These are phyloP conservation scores for Dothistroma pini DNA, from an alignment of 2,329 filamentous ascomycete species.

Conservation along the genomic window DNA sequence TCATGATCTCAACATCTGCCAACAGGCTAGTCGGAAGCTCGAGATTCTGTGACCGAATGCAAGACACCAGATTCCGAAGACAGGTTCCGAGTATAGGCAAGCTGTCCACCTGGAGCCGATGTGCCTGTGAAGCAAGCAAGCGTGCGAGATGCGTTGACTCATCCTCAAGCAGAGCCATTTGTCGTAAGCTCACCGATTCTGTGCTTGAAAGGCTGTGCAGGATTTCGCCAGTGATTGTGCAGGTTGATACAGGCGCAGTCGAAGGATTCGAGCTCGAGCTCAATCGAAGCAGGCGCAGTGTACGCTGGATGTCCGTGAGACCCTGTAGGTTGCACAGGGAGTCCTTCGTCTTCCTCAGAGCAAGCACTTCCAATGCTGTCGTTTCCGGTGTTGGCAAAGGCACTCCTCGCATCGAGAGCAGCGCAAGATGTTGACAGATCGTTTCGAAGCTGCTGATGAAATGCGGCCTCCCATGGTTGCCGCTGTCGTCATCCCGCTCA, in stretches of 20 bases:
- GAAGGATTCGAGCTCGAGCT: not conserved
- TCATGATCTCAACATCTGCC: not conserved
- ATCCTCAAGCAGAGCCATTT: conserved; percentile 40
- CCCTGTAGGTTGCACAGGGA: not conserved
- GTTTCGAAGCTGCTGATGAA: conserved; percentile 47
- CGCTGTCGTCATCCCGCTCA: conserved; percentile 10
- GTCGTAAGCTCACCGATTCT: conserved; percentile 36
- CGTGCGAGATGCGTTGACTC: conserved; percentile 40
- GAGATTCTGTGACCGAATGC: not conserved
- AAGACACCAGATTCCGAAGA: conserved; percentile 23
- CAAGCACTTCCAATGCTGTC: conserved; percentile 18
- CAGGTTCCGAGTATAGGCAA: conserved; percentile 28
- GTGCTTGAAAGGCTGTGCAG: conserved; percentile 3
- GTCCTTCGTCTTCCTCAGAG: conserved; percentile 9
- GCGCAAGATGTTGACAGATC: conserved; percentile 39
- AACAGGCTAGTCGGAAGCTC: not conserved
- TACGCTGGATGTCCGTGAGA: not conserved
- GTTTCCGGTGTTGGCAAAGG: conserved; percentile 3
- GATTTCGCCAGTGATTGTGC: not conserved
- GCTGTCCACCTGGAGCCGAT: conserved; percentile 35
- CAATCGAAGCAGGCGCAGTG: not conserved
- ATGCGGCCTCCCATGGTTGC: conserved; percentile 35
- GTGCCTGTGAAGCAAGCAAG: conserved; percentile 34
- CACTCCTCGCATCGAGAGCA: conserved; percentile 6
- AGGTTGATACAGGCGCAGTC: not conserved